These are phyloP conservation scores for Adansonia digitata DNA, from an alignment of 345 rosid species.

Conservation along the genomic window DNA sequence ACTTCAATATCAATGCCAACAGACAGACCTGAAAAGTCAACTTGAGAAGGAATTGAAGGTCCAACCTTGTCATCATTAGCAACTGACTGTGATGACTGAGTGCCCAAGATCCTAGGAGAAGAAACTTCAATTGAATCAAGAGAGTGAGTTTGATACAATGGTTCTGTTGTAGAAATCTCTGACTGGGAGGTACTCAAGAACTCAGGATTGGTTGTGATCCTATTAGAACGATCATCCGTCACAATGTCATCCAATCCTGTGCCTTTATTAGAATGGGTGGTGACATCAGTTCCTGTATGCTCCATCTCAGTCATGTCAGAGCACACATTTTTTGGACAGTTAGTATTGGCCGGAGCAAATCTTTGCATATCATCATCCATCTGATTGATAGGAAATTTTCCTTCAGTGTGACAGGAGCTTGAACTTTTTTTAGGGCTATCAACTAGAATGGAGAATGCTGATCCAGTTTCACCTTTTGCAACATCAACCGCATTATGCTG, in stretches of 20 bases:
- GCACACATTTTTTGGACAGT: slow-evolving; percentile 7
- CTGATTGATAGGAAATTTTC: slow-evolving; percentile 11
- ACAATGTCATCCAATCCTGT: slow-evolving; percentile 16
- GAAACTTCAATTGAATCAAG: neutral
- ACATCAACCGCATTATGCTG: slow-evolving; percentile 17
- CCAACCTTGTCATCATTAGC: slow-evolving; percentile 15
- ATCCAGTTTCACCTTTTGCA: slow-evolving; percentile 20
- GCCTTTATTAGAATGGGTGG: slow-evolving; percentile 13
- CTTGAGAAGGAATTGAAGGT: slow-evolving; percentile 16
- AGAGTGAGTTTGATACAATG: neutral
- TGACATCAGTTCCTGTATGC: neutral
- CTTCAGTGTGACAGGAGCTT: slow-evolving; percentile 13
- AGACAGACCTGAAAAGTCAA: slow-evolving; percentile 23
- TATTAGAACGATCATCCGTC: slow-evolving; percentile 18
- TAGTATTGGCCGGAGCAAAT: slow-evolving; percentile 6
- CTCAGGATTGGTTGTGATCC: slow-evolving; percentile 15
- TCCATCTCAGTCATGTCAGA: slow-evolving; percentile 13
- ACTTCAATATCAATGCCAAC: slow-evolving; percentile 24
- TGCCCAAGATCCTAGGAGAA: neutral
- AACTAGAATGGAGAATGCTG: slow-evolving; percentile 14
- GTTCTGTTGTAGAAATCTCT: slow-evolving; percentile 8
- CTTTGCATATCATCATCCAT: slow-evolving; percentile 13
- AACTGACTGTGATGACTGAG: slow-evolving; percentile 18
- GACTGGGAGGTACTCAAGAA: slow-evolving; percentile 11
- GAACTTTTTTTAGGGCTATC: slow-evolving; percentile 16